phyloP scores from a whole-genome alignment of 2,329 filamentous ascomycete genomes.

The Clonostachys solani region DNA sequence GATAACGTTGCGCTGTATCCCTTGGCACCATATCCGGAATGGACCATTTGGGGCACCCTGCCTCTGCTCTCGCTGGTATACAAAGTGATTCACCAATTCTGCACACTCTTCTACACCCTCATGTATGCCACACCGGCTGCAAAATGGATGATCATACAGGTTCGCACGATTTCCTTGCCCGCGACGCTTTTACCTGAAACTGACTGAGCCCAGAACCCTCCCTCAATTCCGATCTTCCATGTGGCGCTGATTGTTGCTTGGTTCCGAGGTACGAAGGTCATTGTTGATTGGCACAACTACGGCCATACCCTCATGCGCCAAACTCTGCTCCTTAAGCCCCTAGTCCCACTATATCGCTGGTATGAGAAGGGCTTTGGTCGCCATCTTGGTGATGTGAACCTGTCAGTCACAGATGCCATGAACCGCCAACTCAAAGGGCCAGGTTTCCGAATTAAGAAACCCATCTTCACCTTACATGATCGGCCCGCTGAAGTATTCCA shows the following conservation, averaged over 20 bases:
- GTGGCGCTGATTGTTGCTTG: slow-evolving; percentile 70
- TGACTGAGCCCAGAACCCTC: slow-evolving; percentile 66
- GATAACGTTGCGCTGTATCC: slow-evolving; percentile 67
- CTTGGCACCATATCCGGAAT: slow-evolving; percentile 61
- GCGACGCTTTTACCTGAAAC: not conserved
- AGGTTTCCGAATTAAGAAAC: slow-evolving; percentile 61
- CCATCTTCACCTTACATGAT: slow-evolving; percentile 76
- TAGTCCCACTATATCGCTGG: slow-evolving; percentile 71
- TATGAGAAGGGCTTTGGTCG: slow-evolving; percentile 75
- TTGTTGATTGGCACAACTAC: slow-evolving; percentile 99
- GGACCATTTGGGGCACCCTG: slow-evolving; percentile 63
- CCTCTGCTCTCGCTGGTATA: slow-evolving; percentile 77
- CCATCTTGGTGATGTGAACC: slow-evolving; percentile 64
- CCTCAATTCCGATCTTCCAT: slow-evolving; percentile 85
- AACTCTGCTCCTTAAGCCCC: slow-evolving; percentile 58
- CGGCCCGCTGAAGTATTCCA: slow-evolving; percentile 80
- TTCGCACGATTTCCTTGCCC: slow-evolving; percentile 18
- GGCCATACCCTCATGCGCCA: slow-evolving; percentile 86
- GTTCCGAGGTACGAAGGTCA: slow-evolving; percentile 72
- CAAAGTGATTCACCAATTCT: slow-evolving; percentile 82
- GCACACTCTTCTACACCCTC: slow-evolving; percentile 65
- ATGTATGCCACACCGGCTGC: slow-evolving; percentile 70
- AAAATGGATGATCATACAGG: slow-evolving; percentile 82
- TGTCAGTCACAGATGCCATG: slow-evolving; percentile 92
- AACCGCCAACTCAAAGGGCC: slow-evolving; percentile 58